Conservation (phyloP, 345 rosid species). For the Sisymbrium altissimum region DNA sequence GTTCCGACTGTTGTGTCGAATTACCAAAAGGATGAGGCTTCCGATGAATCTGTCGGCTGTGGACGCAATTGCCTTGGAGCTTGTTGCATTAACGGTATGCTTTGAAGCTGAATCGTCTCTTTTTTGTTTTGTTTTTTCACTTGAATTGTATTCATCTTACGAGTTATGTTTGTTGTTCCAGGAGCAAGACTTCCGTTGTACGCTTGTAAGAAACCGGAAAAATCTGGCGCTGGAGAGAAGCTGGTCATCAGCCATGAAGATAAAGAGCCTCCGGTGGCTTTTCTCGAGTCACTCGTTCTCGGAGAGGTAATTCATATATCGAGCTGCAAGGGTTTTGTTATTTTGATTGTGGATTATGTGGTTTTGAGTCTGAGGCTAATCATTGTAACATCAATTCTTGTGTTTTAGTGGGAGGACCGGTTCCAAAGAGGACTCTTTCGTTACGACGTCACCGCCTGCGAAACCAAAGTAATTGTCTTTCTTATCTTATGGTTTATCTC, state of each 20-base stretch:
- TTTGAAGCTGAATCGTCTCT: neutral
- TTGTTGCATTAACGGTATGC: conserved; percentile 81
- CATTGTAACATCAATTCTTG: neutral
- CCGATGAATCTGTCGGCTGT: conserved; percentile 63
- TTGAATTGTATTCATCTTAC: neutral
- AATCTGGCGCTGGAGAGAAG: conserved; percentile 31
- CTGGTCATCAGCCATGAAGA: conserved; percentile 18
- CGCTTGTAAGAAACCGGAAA: conserved; percentile 56
- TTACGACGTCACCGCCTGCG: conserved; percentile 92
- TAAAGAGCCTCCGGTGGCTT: conserved; percentile 58
- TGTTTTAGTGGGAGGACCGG: conserved; percentile 83
- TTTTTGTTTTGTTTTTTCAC: neutral
- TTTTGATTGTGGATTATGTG: neutral
- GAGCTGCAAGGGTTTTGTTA: neutral
- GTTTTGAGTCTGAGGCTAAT: neutral
- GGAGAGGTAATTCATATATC: conserved; percentile 56
- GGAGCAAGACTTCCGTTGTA: conserved; percentile 87
- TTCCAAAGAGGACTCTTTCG: conserved; percentile 93
- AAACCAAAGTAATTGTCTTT: conserved; percentile 66
- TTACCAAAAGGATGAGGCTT: conserved; percentile 80
- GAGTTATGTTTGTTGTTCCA: conserved; percentile 17
- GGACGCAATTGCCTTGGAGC: conserved; percentile 85
- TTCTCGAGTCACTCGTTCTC: conserved; percentile 83
- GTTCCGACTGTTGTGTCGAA: conserved; percentile 97
- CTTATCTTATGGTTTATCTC: neutral